phyloP scores from a whole-genome alignment of 345 rosid genomes.

The Heritiera littoralis region DNA sequence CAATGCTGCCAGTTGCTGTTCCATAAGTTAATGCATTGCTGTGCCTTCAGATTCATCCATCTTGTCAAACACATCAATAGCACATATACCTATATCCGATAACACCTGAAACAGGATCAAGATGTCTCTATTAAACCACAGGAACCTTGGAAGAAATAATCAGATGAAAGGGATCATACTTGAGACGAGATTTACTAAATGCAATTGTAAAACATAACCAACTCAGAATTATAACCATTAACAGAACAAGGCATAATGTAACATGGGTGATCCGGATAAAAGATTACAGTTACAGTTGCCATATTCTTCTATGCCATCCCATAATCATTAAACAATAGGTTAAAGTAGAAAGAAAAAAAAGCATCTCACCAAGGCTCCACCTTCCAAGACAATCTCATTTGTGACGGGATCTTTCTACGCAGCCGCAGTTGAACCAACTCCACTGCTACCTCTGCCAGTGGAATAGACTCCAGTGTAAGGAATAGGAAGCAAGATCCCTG shows the following conservation, averaged over 20 bases:
- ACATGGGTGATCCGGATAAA: constrained; percentile 2
- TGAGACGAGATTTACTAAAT: background rate
- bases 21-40: constrained; percentile 98
- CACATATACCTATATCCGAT: constrained; percentile 99
- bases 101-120: constrained; percentile 62
- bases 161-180: background rate
- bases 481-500: constrained; percentile 96
- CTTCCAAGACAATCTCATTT: constrained; percentile 97
- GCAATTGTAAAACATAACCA: background rate
- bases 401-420: constrained; percentile 95
- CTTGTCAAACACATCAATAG: constrained; percentile 98
- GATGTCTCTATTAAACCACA: constrained; percentile 14
- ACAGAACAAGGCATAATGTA: constrained; percentile 17
- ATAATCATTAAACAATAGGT: background rate
- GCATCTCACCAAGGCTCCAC: constrained; percentile 82
- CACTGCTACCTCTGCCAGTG: constrained; percentile 97
- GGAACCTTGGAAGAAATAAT: constrained; percentile 13
- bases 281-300: background rate
- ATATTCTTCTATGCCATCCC: constrained; percentile 11
- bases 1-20: too few relatives aligned
- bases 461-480: constrained; percentile 91
- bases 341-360: background rate
- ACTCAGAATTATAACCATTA: constrained; percentile 10
- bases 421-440: constrained; percentile 98
- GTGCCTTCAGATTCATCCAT: constrained; percentile 99